These are phyloP conservation scores for Blastobotrys chiropterorum DNA, from an alignment of 805 yeast species.

Conservation along the genomic window DNA sequence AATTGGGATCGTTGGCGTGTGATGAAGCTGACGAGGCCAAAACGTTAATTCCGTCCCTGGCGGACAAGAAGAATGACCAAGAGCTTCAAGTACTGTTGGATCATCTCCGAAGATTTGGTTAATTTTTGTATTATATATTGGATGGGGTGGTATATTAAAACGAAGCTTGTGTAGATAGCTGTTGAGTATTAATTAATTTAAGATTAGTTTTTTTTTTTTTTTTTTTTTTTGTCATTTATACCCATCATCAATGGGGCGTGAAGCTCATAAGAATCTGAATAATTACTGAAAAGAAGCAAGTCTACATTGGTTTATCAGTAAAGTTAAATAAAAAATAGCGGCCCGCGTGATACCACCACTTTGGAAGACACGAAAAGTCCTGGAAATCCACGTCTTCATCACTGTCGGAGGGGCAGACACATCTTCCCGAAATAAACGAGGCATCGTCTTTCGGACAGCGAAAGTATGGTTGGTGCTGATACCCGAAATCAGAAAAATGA, in stretches of 20 bases:
- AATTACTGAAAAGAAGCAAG: not conserved
- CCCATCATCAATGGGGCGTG: no score
- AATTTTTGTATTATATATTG: not conserved
- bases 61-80: constrained; percentile 73
- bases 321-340: constrained; percentile 25
- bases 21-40: constrained; percentile 97
- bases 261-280: constrained; percentile 4
- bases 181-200: not conserved
- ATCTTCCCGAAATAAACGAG: constrained; percentile 29
- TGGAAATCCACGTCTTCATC: constrained; percentile 30
- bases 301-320: constrained; percentile 13
- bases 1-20: constrained; percentile 80
- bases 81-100: constrained; percentile 83
- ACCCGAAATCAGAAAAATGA: constrained; percentile 79
- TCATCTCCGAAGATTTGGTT: constrained; percentile 40
- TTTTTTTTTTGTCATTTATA: not conserved
- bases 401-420: constrained; percentile 30
- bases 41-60: constrained; percentile 83
- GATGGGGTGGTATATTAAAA: no score
- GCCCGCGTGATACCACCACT: constrained; percentile 34
- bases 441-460: constrained; percentile 35
- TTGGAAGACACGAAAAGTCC: constrained; percentile 31
- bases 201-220: constrained; percentile 1
- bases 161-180: not conserved
- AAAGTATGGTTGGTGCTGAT: constrained; percentile 62